Evolutionary conservation across 2,329 filamentous ascomycete genomes (phyloP).

Genomic region (Aspergillus unguis): DNA sequence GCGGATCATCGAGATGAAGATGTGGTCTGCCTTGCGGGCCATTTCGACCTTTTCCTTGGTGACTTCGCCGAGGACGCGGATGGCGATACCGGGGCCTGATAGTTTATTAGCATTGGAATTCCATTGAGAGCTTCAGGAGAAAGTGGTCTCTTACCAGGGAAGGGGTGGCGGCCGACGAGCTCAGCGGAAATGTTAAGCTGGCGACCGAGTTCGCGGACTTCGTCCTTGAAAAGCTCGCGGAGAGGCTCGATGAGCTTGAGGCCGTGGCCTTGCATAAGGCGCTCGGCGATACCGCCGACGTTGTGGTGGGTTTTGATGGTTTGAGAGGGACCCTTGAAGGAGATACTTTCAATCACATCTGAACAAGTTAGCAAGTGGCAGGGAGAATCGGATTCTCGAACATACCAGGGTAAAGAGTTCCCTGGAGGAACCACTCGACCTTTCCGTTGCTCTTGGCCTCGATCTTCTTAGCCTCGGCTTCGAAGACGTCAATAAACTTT

Average conservation of each 20-base stretch:
- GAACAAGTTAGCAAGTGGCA: not conserved
- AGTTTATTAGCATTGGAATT: too few relatives aligned
- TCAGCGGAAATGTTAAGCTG: slow-evolving; percentile 68
- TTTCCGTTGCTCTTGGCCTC: slow-evolving; percentile 66
- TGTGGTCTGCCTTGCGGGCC: slow-evolving; percentile 50
- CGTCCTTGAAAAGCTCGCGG: slow-evolving; percentile 78
- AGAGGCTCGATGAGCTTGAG: slow-evolving; percentile 67
- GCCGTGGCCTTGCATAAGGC: slow-evolving; percentile 50
- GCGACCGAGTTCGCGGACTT: slow-evolving; percentile 68
- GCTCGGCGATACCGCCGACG: slow-evolving; percentile 31
- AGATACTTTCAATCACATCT: slow-evolving; percentile 66
- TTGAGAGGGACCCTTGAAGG: slow-evolving; percentile 67
- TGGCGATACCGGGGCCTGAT: slow-evolving; percentile 66
- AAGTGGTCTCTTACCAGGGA: slow-evolving; percentile 37
- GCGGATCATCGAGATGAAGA: slow-evolving; percentile 46
- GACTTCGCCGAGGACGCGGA: slow-evolving; percentile 80
- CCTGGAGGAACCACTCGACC: slow-evolving; percentile 84
- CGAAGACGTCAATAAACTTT: slow-evolving; percentile 79
- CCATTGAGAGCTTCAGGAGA: too few relatives aligned
- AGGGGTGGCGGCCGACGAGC: slow-evolving; percentile 72
- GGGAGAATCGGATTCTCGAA: not conserved
- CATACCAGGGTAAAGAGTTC: slow-evolving; percentile 68
- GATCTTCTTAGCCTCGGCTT: slow-evolving; percentile 72
- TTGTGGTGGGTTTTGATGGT: slow-evolving; percentile 71
- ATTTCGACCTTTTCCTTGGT: slow-evolving; percentile 76